phyloP scores from a whole-genome alignment of 495 filamentous ascomycete genomes.

The Sordaria brevicollis region DNA sequence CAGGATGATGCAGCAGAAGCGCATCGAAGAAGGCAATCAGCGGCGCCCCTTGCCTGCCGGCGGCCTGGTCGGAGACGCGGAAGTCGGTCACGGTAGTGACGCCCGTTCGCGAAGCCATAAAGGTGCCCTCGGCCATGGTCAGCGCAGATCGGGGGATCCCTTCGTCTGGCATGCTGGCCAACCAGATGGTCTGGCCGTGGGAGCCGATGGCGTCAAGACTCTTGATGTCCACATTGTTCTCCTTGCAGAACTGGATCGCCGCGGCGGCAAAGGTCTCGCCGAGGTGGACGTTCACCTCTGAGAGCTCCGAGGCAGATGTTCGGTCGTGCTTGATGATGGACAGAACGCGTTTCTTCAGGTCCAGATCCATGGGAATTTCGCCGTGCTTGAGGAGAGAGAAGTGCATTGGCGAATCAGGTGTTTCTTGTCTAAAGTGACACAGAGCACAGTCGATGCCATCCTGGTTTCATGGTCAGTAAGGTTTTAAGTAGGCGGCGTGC shows the following conservation, averaged over 20 bases:
- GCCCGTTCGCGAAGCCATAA: constrained; percentile 30
- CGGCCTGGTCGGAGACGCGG: constrained; percentile 32
- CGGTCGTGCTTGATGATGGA: constrained; percentile 44
- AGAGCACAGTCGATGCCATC: constrained; percentile 43
- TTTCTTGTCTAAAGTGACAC: constrained; percentile 39
- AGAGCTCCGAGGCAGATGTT: constrained; percentile 42
- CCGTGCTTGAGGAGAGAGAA: constrained; percentile 35
- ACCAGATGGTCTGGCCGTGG: constrained; percentile 51
- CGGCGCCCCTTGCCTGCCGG: constrained; percentile 37
- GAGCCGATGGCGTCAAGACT: constrained; percentile 46
- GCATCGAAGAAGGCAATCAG: constrained; percentile 42
- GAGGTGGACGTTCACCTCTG: constrained; percentile 42
- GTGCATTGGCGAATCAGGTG: constrained; percentile 38
- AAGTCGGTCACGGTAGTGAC: constrained; percentile 38
- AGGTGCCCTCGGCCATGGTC: constrained; percentile 35
- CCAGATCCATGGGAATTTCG: constrained; percentile 37
- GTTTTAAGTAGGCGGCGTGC: background rate
- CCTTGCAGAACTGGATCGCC: constrained; percentile 34
- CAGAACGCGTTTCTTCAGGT: constrained; percentile 46
- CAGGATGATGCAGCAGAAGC: constrained; percentile 44
- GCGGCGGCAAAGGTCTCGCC: constrained; percentile 43
- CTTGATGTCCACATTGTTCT: constrained; percentile 34
- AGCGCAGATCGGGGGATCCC: constrained; percentile 40
- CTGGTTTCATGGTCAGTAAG: background rate
- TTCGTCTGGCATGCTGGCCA: constrained; percentile 40